Conservation (phyloP, 1,284 basidiomycete species). For the Pascua guehoae region DNA sequence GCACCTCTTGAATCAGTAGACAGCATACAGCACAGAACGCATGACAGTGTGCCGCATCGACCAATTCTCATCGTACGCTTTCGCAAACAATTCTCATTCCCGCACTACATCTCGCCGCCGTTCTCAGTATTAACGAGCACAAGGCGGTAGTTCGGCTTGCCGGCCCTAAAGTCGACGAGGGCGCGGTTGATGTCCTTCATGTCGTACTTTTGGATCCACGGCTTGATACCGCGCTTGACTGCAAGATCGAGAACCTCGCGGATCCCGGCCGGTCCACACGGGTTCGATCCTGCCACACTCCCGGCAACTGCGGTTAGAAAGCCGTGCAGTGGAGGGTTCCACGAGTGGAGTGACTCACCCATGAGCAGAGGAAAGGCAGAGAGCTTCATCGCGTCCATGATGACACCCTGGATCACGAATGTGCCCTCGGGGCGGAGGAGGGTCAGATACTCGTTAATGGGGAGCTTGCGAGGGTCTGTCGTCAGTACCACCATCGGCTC, state of each 20-base stretch:
- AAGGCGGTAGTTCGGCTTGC: conserved; percentile 50
- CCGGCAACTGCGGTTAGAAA: conserved; percentile 16
- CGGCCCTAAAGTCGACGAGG: conserved; percentile 46
- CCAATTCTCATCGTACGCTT: too few species aligned
- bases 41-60: too few species aligned
- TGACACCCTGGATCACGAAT: conserved; percentile 45
- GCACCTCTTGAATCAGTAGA: too few species aligned
- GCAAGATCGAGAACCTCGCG: conserved; percentile 46
- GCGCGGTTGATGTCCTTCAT: conserved; percentile 51
- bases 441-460: conserved; percentile 39
- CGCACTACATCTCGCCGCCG: conserved; percentile 21
- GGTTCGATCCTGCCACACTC: conserved; percentile 36
- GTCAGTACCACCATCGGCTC: not conserved
- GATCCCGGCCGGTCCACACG: conserved; percentile 35
- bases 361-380: conserved; percentile 32
- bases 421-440: conserved; percentile 46
- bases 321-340: too few species aligned
- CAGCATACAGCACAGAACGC: too few species aligned
- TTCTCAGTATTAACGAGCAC: conserved; percentile 44
- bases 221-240: conserved; percentile 27
- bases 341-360: not conserved
- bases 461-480: conserved; percentile 10
- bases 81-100: too few species aligned
- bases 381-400: conserved; percentile 29
- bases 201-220: conserved; percentile 32